Evolutionary conservation across 2,329 filamentous ascomycete genomes (phyloP).

Genomic region (Aspergillus eucalypticola): DNA sequence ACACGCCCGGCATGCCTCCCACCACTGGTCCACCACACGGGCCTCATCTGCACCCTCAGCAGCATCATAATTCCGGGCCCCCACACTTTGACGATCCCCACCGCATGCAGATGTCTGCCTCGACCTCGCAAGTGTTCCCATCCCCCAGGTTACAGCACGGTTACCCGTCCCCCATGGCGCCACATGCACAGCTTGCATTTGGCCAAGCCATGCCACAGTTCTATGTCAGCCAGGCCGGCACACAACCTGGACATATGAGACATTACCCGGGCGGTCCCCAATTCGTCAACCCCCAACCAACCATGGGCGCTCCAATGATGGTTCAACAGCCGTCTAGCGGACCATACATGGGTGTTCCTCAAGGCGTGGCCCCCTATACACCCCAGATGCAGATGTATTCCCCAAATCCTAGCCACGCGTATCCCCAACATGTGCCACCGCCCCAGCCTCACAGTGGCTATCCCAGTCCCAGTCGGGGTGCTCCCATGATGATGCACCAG

Average conservation of each 20-base stretch:
- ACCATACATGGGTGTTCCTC: conserved; percentile 71
- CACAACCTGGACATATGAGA: conserved; percentile 70
- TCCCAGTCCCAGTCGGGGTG: conserved; percentile 82
- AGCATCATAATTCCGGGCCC: conserved; percentile 67
- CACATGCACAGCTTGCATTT: conserved; percentile 69
- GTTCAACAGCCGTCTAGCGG: conserved; percentile 69
- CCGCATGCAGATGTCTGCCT: conserved; percentile 81
- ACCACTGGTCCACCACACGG: conserved; percentile 73
- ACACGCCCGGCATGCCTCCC: conserved; percentile 65
- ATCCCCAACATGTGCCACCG: conserved; percentile 54
- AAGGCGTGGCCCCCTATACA: conserved; percentile 65
- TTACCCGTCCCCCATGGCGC: conserved; percentile 68
- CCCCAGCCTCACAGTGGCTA: conserved; percentile 68
- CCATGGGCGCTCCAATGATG: conserved; percentile 81
- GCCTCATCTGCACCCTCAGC: conserved; percentile 73
- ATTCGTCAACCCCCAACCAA: conserved; percentile 69
- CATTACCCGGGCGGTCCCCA: conserved; percentile 71
- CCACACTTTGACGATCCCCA: conserved; percentile 79
- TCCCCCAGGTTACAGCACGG: conserved; percentile 76
- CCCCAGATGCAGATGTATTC: conserved; percentile 84
- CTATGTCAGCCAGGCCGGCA: conserved; percentile 68
- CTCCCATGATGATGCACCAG: conserved; percentile 93
- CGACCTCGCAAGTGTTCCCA: conserved; percentile 78
- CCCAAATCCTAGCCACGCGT: conserved; percentile 70
- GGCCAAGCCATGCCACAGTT: conserved; percentile 71